A percentile compares a stretch with the other conserved stretches of the same genome.
phyloP scores from a whole-genome alignment of 2,329 filamentous ascomycete species.

The Clarireedia paspali region DNA sequence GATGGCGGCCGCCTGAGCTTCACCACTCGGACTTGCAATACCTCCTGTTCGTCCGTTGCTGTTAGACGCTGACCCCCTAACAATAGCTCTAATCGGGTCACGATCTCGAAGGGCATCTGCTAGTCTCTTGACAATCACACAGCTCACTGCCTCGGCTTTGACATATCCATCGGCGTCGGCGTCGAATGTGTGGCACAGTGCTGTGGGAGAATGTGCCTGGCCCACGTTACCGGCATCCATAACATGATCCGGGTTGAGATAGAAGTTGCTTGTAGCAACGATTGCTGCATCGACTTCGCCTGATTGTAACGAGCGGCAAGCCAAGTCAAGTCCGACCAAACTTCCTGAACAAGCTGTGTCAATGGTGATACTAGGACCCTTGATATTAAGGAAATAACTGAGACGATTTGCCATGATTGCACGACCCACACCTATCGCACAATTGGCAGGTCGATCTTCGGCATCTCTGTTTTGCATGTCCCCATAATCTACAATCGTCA shows the following conservation, averaged over 20 bases:
- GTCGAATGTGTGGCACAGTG: slow-evolving; percentile 3
- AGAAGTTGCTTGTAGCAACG: slow-evolving; percentile 25
- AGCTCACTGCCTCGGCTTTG: neutral
- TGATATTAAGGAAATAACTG: slow-evolving; percentile 46
- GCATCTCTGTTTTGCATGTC: slow-evolving; percentile 15
- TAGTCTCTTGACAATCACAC: neutral
- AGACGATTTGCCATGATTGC: slow-evolving; percentile 40
- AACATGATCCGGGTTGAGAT: neutral
- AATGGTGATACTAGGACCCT: slow-evolving; percentile 49
- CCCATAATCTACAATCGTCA: slow-evolving; percentile 8
- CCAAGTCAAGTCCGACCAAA: slow-evolving; percentile 44
- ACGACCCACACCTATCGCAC: slow-evolving; percentile 7
- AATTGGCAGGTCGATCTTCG: slow-evolving; percentile 9
- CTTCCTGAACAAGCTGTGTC: slow-evolving; percentile 52
- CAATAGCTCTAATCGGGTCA: slow-evolving; percentile 5
- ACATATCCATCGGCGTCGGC: slow-evolving; percentile 1
- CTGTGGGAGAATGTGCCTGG: slow-evolving; percentile 2
- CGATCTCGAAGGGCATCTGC: neutral
- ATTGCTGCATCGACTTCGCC: slow-evolving; percentile 32
- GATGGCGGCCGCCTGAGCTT: slow-evolving; percentile 2
- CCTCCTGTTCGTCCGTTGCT: neutral
- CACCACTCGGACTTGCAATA: slow-evolving; percentile 1
- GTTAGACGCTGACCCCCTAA: neutral
- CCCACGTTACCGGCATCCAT: neutral
- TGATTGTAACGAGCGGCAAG: neutral